These are phyloP conservation scores for Rubia balearica DNA, from an alignment of 305 asterid species.

Conservation along the genomic window DNA sequence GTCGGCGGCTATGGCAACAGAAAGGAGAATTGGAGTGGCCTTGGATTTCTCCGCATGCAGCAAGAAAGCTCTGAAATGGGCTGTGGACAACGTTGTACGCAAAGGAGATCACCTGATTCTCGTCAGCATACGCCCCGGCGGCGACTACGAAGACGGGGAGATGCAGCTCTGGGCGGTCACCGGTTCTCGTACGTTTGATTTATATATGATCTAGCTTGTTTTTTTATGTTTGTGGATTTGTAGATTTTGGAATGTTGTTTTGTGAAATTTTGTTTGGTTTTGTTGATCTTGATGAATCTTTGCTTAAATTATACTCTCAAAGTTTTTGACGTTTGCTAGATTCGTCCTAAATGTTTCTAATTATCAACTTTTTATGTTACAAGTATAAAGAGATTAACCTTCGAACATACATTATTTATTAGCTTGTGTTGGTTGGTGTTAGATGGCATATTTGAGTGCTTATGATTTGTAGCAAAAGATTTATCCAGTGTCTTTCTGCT, in stretches of 20 bases:
- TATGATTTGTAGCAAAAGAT: neutral
- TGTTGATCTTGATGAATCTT: neutral
- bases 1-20: conserved; percentile 36
- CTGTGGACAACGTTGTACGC: conserved; percentile 51
- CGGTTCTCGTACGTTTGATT: conserved; percentile 71
- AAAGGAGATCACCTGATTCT: conserved; percentile 72
- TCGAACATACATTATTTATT: too few species aligned
- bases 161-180: conserved; percentile 89
- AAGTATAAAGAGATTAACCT: too few species aligned
- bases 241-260: neutral
- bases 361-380: too few species aligned
- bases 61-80: conserved; percentile 68
- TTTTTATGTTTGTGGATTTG: neutral
- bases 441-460: neutral
- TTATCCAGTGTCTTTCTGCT: neutral
- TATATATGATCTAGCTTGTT: too few species aligned
- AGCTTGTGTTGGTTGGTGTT: neutral
- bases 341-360: too few species aligned
- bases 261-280: neutral
- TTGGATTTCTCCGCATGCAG: conserved; percentile 84
- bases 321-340: too few species aligned
- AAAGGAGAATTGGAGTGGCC: conserved; percentile 69
- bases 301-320: too few species aligned
- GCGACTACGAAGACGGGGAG: conserved; percentile 70
- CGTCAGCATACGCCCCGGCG: conserved; percentile 48